A percentile compares a stretch with the other conserved stretches of the same genome.
Conservation (phyloP, 192 early-diverging fungal species). For the Lunasporangiospora selenospora region DNA sequence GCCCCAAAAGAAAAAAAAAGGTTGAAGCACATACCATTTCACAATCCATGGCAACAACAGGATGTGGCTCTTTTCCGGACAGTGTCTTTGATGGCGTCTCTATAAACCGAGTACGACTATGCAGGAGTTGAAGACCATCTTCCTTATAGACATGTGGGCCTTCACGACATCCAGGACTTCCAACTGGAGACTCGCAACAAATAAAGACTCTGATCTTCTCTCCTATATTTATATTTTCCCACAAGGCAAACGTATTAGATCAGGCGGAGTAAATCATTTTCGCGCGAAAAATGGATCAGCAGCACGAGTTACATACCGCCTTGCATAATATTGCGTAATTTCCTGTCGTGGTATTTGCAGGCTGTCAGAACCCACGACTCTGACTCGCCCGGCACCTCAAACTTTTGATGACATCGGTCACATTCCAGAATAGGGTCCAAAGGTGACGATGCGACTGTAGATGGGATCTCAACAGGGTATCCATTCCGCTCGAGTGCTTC, state of each 20-base stretch:
- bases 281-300: slow-evolving; percentile 4
- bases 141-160: slow-evolving; percentile 78
- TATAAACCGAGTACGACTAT: slow-evolving; percentile 50
- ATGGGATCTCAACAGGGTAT: slow-evolving; percentile 48
- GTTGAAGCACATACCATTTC: slow-evolving; percentile 63
- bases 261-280: neutral
- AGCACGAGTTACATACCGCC: slow-evolving; percentile 35
- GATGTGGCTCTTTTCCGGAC: neutral
- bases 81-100: slow-evolving; percentile 41
- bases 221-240: no score
- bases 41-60: slow-evolving; percentile 70
- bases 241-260: no score
- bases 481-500: slow-evolving; percentile 42
- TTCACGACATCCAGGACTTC: slow-evolving; percentile 54
- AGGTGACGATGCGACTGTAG: neutral
- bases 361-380: slow-evolving; percentile 37
- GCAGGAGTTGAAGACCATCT: slow-evolving; percentile 45
- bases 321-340: slow-evolving; percentile 16
- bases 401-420: slow-evolving; percentile 57
- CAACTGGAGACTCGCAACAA: slow-evolving; percentile 55
- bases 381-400: slow-evolving; percentile 49
- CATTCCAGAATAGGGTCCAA: slow-evolving; percentile 35
- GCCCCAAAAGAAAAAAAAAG: neutral
- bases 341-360: slow-evolving; percentile 58
- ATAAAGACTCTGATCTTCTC: slow-evolving; percentile 44